Percentiles rank a stretch among this genome's conserved stretches.
These are phyloP conservation scores for Auricularia cornea DNA, from an alignment of 768 basidiomycete species.

Conservation along the genomic window DNA sequence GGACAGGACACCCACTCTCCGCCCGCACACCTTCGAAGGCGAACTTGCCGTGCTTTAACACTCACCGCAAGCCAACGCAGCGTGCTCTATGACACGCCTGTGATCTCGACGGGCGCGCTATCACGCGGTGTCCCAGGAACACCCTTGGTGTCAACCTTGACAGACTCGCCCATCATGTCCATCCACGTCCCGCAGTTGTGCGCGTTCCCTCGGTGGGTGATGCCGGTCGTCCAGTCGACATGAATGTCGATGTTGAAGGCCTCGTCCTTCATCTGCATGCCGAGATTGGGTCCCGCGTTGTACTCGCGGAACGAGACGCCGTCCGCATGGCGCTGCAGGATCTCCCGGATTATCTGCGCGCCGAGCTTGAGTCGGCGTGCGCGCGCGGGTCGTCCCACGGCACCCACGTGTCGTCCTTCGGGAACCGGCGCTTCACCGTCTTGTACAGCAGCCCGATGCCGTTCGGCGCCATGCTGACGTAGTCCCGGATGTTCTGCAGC, in stretches of 20 bases:
- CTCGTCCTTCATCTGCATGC: conserved; percentile 88
- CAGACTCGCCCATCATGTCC: conserved; percentile 97
- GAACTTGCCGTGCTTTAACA: conserved; percentile 61
- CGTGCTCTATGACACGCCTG: conserved; percentile 86
- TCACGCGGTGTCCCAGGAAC: conserved; percentile 94
- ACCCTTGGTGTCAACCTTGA: conserved; percentile 88
- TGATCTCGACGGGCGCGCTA: conserved; percentile 94
- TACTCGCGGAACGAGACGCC: conserved; percentile 94
- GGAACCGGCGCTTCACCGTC: conserved; percentile 86
- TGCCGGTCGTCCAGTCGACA: conserved; percentile 94
- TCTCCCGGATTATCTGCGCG: conserved; percentile 95
- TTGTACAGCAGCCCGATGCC: conserved; percentile 75
- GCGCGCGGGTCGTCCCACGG: conserved; percentile 80
- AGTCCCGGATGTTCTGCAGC: conserved; percentile 97
- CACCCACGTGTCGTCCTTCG: conserved; percentile 89
- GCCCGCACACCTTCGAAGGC: conserved; percentile 86
- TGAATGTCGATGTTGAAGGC: conserved; percentile 91
- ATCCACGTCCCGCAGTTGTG: conserved; percentile 94
- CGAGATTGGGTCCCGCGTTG: conserved; percentile 94
- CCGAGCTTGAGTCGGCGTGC: conserved; percentile 68
- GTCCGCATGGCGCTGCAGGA: conserved; percentile 84
- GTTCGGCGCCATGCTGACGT: conserved; percentile 73
- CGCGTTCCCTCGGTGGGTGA: conserved; percentile 79
- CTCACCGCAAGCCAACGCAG: conserved; percentile 75
- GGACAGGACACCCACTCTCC: conserved; percentile 43